Evolutionary conservation across 2,329 filamentous ascomycete genomes (phyloP).

Genomic region (Colletotrichum limetticola): DNA sequence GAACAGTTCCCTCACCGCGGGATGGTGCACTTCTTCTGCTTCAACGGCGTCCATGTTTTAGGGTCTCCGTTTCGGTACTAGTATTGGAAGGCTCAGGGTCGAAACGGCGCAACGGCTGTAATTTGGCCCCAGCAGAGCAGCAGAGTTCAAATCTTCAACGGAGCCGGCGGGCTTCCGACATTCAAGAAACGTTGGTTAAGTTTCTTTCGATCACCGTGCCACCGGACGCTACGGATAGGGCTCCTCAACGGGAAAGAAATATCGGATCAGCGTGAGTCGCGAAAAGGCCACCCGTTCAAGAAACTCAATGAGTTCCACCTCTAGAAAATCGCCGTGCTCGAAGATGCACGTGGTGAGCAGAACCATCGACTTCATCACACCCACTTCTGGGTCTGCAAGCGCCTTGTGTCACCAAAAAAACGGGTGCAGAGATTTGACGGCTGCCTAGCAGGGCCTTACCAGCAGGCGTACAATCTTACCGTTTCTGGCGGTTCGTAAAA

Average conservation of each 20-base stretch:
- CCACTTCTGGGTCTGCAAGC: not conserved
- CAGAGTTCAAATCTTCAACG: not conserved
- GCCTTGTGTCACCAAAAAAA: not conserved
- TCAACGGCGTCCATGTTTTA: not conserved
- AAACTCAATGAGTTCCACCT: not conserved
- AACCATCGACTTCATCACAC: not conserved
- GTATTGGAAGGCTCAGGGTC: not conserved
- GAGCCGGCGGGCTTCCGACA: not conserved
- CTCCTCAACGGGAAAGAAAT: not conserved
- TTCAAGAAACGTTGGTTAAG: not conserved
- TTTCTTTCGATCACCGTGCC: not conserved
- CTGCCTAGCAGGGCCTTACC: not conserved
- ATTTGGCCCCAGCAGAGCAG: not conserved
- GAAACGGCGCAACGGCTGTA: not conserved
- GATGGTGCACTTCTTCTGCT: not conserved
- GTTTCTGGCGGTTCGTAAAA: not conserved
- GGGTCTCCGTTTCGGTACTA: not conserved
- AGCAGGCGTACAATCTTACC: not conserved
- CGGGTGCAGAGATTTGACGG: not conserved
- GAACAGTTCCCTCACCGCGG: not conserved
- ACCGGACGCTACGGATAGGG: not conserved
- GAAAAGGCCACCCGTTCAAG: not conserved
- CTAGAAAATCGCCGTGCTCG: not conserved
- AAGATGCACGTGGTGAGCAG: not conserved
- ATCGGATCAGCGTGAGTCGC: not conserved